Conservation (phyloP, 345 rosid genomes). For the Salix dunnii region DNA sequence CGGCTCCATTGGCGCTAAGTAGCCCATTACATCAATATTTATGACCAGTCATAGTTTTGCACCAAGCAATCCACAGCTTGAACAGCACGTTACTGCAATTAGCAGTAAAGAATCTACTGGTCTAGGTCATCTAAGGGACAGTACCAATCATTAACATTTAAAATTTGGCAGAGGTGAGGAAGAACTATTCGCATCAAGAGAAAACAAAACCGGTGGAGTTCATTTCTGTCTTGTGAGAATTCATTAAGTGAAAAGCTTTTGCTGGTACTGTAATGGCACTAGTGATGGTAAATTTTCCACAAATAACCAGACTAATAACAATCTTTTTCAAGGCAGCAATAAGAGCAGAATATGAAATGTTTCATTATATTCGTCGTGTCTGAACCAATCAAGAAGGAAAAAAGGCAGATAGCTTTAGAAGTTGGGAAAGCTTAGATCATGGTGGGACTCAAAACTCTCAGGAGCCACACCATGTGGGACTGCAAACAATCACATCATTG, state of each 20-base stretch:
- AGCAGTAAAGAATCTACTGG: not conserved
- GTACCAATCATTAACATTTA: slow-evolving; percentile 14
- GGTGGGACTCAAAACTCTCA: slow-evolving; percentile 28
- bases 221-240: slow-evolving; percentile 17
- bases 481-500: slow-evolving; percentile 5
- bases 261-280: not conserved
- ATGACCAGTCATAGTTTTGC: not conserved
- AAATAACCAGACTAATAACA: not conserved
- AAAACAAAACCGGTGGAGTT: slow-evolving; percentile 36
- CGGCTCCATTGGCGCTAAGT: not conserved
- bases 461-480: slow-evolving; percentile 19
- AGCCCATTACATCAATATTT: not conserved
- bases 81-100: not conserved
- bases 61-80: not conserved
- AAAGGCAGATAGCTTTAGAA: slow-evolving; percentile 17
- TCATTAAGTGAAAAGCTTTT: not conserved
- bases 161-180: slow-evolving; percentile 3
- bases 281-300: not conserved
- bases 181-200: slow-evolving; percentile 5
- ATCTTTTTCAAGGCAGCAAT: not conserved
- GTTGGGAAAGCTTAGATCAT: slow-evolving; percentile 16
- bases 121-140: slow-evolving; percentile 12
- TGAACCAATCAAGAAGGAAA: slow-evolving; percentile 7
- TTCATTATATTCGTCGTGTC: slow-evolving; percentile 9
- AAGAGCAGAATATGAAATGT: not conserved